Base-by-base conservation (phyloP, 768 basidiomycete genomes). In the Boletus rex-veris region DNA sequence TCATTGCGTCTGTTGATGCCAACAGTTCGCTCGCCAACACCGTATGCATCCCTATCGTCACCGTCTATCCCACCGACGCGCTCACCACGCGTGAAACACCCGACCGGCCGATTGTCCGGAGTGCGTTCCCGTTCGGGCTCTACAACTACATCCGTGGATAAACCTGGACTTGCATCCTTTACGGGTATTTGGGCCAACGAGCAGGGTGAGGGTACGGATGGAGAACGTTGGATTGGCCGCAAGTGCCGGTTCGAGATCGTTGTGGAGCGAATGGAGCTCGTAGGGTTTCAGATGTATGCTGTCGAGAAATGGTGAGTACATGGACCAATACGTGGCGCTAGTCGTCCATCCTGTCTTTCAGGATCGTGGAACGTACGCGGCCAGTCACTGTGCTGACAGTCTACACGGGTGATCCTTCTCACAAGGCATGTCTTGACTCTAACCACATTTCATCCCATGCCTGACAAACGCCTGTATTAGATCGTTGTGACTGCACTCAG, bases 221-320 rank as follows among this genome's bases (percentile, higher is more conserved):
- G 68, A 16, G 68, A 71, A 40, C 65, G 66, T 33, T 81, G 81
- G 80, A 69, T 82, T 16, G 76, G 75, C 1, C 64, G 71, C 10
- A 74, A 75, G 18, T 73, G 74, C 45, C 73, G 70, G 45, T 82
- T 85, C 56, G 76, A 79, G 61, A 68, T 82, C 51, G 75, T 76
- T 8, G 73, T 78, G 36, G 75, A 80, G 33, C 69, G 71, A 16
- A 60, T 84, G 43, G 71, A 82, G 42, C 63, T 71, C 45, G 56
- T 74, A 18, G 85, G 85, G 1, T 90, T 84, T 71, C 90, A 92
- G 71, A 76, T 92, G 52, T 93, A 92, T 65, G 90, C 89, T 0
- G 91, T 93, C 9, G 87, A 92, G 75, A 88, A 88, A 68, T 92
- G 90, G 89, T 83, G 58, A 63, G 53, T 71, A n/a, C 50, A 11